phyloP scores from a whole-genome alignment of 2,329 filamentous ascomycete genomes.

The Thelonectria rubi region DNA sequence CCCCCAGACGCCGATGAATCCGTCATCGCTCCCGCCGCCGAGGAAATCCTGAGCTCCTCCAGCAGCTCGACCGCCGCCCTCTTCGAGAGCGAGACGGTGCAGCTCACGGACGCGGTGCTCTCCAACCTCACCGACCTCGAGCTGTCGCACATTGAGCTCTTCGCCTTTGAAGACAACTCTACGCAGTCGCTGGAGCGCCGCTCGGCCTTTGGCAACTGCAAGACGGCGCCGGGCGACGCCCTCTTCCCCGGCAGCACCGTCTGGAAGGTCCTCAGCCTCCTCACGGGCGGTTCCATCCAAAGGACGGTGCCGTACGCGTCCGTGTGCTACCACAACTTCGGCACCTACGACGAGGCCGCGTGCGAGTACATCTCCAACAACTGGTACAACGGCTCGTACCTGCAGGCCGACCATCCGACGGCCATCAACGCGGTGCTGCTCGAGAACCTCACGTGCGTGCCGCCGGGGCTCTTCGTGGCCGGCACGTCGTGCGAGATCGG shows the following conservation, averaged over 20 bases:
- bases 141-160: constrained; percentile 45
- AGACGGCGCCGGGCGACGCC: constrained; percentile 43
- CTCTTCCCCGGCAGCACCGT: constrained; percentile 39
- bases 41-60: constrained; percentile 22
- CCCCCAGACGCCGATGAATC: constrained; percentile 27
- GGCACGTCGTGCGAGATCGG: constrained; percentile 49
- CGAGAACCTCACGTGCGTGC: constrained; percentile 50
- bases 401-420: constrained; percentile 47
- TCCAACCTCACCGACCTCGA: constrained; percentile 44
- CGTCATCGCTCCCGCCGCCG: constrained; percentile 37
- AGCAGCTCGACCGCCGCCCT: constrained; percentile 24
- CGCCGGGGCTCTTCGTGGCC: constrained; percentile 38
- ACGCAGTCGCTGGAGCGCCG: constrained; percentile 13
- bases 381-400: constrained; percentile 32
- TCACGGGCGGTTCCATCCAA: constrained; percentile 46
- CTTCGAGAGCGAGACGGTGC: constrained; percentile 39
- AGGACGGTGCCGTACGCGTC: constrained; percentile 46
- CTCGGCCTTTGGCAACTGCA: constrained; percentile 37
- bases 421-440: constrained; percentile 53
- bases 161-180: constrained; percentile 43
- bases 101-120: constrained; percentile 48
- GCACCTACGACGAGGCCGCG: constrained; percentile 21
- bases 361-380: constrained; percentile 28
- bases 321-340: constrained; percentile 42
- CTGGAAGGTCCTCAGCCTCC: constrained; percentile 47